These are phyloP conservation scores for Mycena albidolilacea DNA, from an alignment of 768 basidiomycete genomes.

Conservation along the genomic window DNA sequence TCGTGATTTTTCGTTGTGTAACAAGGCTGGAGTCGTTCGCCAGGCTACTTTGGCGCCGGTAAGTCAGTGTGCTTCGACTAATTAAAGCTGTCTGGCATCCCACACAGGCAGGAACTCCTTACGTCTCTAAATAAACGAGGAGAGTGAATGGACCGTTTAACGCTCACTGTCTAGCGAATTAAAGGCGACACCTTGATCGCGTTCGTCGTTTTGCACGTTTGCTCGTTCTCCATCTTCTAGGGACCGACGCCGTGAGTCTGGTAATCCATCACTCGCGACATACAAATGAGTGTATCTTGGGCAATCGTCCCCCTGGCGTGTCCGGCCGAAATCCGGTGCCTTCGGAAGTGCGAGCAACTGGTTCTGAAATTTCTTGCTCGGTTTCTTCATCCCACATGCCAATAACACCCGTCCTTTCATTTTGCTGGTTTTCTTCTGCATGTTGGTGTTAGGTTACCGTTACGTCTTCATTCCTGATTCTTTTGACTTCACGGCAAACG, in stretches of 20 bases:
- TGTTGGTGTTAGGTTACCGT: conserved; percentile 73
- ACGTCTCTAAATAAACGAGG: conserved; percentile 72
- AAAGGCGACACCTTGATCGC: conserved; percentile 77
- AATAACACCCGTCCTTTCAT: conserved; percentile 79
- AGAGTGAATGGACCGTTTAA: conserved; percentile 43
- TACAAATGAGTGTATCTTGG: conserved; percentile 79
- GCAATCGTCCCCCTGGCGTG: conserved; percentile 86
- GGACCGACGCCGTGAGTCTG: conserved; percentile 72
- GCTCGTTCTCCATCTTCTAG: conserved; percentile 82
- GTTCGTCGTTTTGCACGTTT: conserved; percentile 85
- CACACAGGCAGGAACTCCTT: conserved; percentile 58
- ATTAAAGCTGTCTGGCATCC: not conserved
- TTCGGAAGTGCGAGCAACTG: conserved; percentile 77
- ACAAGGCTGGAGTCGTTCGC: conserved; percentile 77
- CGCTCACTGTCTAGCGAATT: not conserved
- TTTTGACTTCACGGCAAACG: not conserved
- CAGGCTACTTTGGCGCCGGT: conserved; percentile 74
- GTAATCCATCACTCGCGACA: not conserved
- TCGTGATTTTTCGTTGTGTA: not conserved
- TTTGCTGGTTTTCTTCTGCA: conserved; percentile 82
- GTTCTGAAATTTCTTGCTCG: conserved; percentile 84
- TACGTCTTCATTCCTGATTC: conserved; percentile 82
- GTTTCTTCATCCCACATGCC: conserved; percentile 80
- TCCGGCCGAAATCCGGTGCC: conserved; percentile 83
- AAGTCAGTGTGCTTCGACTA: not conserved